Base-by-base conservation (phyloP, 2,329 filamentous ascomycete species). In the Alternaria gansuensis region DNA sequence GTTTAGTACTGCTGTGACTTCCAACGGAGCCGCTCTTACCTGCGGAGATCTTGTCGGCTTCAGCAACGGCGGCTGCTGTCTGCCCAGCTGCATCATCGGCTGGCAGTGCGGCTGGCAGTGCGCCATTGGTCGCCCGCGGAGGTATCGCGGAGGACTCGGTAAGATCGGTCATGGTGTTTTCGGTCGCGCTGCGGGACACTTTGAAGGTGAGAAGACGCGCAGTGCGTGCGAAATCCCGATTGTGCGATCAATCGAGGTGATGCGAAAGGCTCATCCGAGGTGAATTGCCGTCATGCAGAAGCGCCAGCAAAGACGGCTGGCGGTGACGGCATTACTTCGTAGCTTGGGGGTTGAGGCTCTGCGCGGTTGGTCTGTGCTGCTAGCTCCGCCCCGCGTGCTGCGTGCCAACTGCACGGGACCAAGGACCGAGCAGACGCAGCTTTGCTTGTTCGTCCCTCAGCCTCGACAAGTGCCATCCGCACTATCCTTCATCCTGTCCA, bases 21-120 rank as follows among this genome's bases (percentile, higher is more conserved):
- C 3, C 49, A 11, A 23, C 11, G 4, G 46, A 14, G 17, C 44
- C 46, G 54, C 46, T n/a, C 55, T 26, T 67, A 75, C 75, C 77
- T 63, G 78, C 76, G 23, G 76, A 80, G 57, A 81, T 81, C 28
- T 75, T 74, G 63, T 79, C 75, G 10, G 75, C 74, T 59, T 77
- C 75, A 9, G 75, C 70, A 10, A 78, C 76, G 45, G 78, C 73
- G 55, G 77, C 74, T 5, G 75, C 70, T 0, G 74, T 73, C 64
- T 78, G 68, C 5, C 72, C 75, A 45, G 76, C 75, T 17, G 75
- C 69, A 59, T 77, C 73, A 31, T 73, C 58, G 10, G 68, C 64
- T 7, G 72, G 71, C 44, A 75, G 63, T 45, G 65, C 57, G 8
- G 67, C 65, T 10, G 72, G 71, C 44, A 75, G 63, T 45, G 65